phyloP scores from a whole-genome alignment of 768 basidiomycete species.

The Suillus variegatus region DNA sequence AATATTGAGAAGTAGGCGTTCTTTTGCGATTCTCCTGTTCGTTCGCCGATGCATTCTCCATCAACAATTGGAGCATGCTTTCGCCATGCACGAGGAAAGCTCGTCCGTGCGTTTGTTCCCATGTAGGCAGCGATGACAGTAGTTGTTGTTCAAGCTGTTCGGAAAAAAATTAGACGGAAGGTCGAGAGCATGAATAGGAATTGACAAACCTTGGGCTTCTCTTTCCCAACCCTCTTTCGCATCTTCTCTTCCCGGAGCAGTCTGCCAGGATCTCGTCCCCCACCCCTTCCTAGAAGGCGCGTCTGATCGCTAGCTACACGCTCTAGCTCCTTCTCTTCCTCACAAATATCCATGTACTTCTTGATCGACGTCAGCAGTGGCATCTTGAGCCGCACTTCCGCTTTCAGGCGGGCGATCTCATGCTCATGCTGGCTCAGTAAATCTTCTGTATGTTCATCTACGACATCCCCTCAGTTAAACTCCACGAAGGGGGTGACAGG shows the following conservation, averaged over 20 bases:
- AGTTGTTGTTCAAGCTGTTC: constrained; percentile 87
- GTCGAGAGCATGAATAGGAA: not conserved
- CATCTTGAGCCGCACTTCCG: constrained; percentile 78
- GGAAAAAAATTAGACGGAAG: not conserved
- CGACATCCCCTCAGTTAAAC: constrained; percentile 6
- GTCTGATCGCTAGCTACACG: constrained; percentile 80
- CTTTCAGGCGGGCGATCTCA: constrained; percentile 79
- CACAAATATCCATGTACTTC: constrained; percentile 90
- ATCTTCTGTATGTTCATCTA: constrained; percentile 90
- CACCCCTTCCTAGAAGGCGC: constrained; percentile 77
- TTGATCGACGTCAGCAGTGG: constrained; percentile 73
- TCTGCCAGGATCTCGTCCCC: constrained; percentile 76
- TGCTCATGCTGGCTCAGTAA: constrained; percentile 82
- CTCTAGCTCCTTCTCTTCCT: constrained; percentile 87
- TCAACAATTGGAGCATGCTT: constrained; percentile 76
- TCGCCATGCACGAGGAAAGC: constrained; percentile 86
- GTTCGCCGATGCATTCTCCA: constrained; percentile 66
- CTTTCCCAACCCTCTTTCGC: constrained; percentile 88
- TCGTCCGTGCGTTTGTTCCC: constrained; percentile 77
- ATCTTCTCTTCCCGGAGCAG: constrained; percentile 95
- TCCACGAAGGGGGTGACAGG: not conserved
- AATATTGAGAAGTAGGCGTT: constrained; percentile 37
- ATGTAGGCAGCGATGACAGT: constrained; percentile 70
- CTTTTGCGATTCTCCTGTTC: constrained; percentile 82
- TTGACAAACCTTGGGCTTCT: constrained; percentile 83